These are phyloP conservation scores for Boletus rubropictus DNA, from an alignment of 768 basidiomycete genomes.

Conservation along the genomic window DNA sequence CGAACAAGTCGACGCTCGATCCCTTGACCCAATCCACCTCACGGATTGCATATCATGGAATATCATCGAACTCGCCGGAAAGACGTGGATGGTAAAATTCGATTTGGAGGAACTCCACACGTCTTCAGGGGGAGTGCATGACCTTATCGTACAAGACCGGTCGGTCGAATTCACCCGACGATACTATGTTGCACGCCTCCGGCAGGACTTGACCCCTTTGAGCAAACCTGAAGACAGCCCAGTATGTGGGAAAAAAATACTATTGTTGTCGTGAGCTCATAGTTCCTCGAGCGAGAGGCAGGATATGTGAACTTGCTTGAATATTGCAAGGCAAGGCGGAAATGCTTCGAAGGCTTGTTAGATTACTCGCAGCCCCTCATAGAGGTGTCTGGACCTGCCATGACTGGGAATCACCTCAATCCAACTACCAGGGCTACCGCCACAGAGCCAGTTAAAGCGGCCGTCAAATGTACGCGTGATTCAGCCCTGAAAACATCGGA, in stretches of 20 bases:
- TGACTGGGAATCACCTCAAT: conserved; percentile 52
- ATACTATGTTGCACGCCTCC: conserved; percentile 51
- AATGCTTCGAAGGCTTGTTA: conserved; percentile 56
- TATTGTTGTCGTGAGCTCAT: conserved; percentile 2
- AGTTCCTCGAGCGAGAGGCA: conserved; percentile 48
- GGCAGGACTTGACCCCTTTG: conserved; percentile 65
- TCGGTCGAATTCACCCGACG: conserved; percentile 71
- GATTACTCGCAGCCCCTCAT: conserved; percentile 67
- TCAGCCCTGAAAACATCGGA: conserved; percentile 17
- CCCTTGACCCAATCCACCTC: conserved; percentile 29
- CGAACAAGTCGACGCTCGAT: conserved; percentile 25
- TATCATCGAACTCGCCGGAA: conserved; percentile 45
- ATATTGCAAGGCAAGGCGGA: conserved; percentile 57
- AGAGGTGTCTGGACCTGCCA: conserved; percentile 53
- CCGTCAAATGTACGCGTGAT: conserved; percentile 54
- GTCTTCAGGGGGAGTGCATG: conserved; percentile 38
- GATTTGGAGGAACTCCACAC: conserved; percentile 31
- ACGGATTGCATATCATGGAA: conserved; percentile 58
- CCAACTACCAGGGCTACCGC: conserved; percentile 41
- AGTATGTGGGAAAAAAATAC: conserved; percentile 37
- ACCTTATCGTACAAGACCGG: conserved; percentile 72
- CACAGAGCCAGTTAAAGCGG: conserved; percentile 33
- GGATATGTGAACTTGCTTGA: conserved; percentile 58
- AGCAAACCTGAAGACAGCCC: conserved; percentile 62
- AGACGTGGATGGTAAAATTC: conserved; percentile 48